Conservation (phyloP, 208 protist genomes). For the Leishmania braziliensis region DNA sequence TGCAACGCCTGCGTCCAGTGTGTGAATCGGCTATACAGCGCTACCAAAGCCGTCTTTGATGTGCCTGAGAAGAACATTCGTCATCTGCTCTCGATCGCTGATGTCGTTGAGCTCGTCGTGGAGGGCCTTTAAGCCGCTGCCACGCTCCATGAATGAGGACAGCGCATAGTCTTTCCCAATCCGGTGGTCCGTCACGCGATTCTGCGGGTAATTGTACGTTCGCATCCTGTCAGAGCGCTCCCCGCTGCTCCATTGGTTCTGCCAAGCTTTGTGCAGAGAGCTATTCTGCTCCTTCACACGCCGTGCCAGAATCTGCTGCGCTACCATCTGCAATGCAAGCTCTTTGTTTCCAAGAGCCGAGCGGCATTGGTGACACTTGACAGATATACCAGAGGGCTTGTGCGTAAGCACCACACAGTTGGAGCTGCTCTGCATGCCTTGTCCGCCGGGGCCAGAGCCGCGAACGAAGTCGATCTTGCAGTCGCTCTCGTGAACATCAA, state of each 20-base stretch:
- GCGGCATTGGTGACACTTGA: slow-evolving; percentile 90
- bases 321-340: slow-evolving; percentile 85
- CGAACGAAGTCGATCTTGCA: slow-evolving; percentile 89
- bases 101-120: slow-evolving; percentile 85
- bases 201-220: slow-evolving; percentile 92
- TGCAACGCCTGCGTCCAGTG: not conserved
- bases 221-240: slow-evolving; percentile 92
- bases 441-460: slow-evolving; percentile 86
- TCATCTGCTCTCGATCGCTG: slow-evolving; percentile 66
- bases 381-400: slow-evolving; percentile 86
- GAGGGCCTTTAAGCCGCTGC: slow-evolving; percentile 56
- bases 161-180: slow-evolving; percentile 85
- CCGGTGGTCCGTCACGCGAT: slow-evolving; percentile 89
- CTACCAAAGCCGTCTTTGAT: slow-evolving; percentile 74
- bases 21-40: slow-evolving; percentile 23
- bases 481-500: slow-evolving; percentile 84
- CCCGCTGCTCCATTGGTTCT: slow-evolving; percentile 87
- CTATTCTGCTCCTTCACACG: slow-evolving; percentile 75
- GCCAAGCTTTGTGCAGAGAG: slow-evolving; percentile 74
- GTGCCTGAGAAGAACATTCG: slow-evolving; percentile 73
- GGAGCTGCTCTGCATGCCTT: slow-evolving; percentile 91
- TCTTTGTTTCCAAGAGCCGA: slow-evolving; percentile 91
- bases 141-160: slow-evolving; percentile 76
- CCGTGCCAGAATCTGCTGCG: slow-evolving; percentile 72
- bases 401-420: slow-evolving; percentile 89